Evolutionary conservation across 2,329 filamentous ascomycete genomes (phyloP).

Genomic region (Aureobasidium sp.): DNA sequence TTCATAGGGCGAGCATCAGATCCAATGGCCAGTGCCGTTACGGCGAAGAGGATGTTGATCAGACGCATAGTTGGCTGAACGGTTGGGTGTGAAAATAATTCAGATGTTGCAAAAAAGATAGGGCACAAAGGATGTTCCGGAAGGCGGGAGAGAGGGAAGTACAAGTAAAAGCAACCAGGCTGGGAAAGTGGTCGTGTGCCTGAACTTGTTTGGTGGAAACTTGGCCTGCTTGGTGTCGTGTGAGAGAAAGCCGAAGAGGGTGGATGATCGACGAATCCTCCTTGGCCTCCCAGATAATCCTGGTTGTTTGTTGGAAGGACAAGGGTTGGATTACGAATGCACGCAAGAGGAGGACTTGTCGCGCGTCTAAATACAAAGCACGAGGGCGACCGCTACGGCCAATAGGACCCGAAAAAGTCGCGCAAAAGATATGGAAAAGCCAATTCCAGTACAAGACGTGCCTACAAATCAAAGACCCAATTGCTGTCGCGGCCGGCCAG

Average conservation of each 20-base stretch:
- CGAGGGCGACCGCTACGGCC: neutral
- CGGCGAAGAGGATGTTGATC: slow-evolving; percentile 2
- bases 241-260: slow-evolving; percentile 3
- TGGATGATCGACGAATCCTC: slow-evolving; percentile 4
- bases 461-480: neutral
- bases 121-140: neutral
- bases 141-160: neutral
- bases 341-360: neutral
- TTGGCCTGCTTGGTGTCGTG: slow-evolving; percentile 4
- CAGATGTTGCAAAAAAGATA: neutral
- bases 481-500: slow-evolving; percentile 5
- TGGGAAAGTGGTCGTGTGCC: slow-evolving; percentile 11
- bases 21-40: neutral
- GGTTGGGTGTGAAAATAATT: neutral
- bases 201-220: slow-evolving; percentile 1
- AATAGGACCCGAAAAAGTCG: neutral
- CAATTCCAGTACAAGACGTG: neutral
- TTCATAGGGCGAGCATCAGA: slow-evolving; percentile 8
- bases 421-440: neutral
- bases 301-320: slow-evolving; percentile 6
- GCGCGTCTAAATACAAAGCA: slow-evolving; percentile 2
- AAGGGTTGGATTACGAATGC: slow-evolving; percentile 12
- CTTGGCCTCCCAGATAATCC: slow-evolving; percentile 5
- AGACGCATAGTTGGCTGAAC: neutral
- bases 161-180: neutral